Conservation (phyloP, 2,329 filamentous ascomycete species). For the Colletotrichum echinochloae region DNA sequence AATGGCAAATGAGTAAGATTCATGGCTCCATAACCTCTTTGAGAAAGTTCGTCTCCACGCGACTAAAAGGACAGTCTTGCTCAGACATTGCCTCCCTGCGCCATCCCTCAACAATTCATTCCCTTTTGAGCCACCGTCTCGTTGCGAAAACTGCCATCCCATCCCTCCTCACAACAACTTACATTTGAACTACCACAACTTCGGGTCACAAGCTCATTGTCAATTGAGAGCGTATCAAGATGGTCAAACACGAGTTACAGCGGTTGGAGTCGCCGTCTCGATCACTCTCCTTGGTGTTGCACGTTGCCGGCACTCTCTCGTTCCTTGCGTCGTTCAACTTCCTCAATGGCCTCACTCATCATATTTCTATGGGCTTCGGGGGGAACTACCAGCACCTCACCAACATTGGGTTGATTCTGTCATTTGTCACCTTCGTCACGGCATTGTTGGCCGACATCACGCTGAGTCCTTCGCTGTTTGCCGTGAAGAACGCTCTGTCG, state of each 20-base stretch:
- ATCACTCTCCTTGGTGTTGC: slow-evolving; percentile 71
- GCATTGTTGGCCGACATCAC: slow-evolving; percentile 75
- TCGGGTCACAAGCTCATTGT: slow-evolving; percentile 4
- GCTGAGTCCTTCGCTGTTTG: slow-evolving; percentile 68
- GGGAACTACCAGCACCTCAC: slow-evolving; percentile 80
- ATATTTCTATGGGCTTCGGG: slow-evolving; percentile 71
- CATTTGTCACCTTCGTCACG: slow-evolving; percentile 69
- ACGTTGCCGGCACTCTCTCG: slow-evolving; percentile 65
- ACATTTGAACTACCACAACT: slow-evolving; percentile 11
- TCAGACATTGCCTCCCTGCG: slow-evolving; percentile 34
- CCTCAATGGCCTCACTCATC: slow-evolving; percentile 61
- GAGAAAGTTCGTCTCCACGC: slow-evolving; percentile 26
- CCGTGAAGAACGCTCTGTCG: slow-evolving; percentile 74
- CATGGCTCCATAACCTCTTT: not conserved
- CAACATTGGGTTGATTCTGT: slow-evolving; percentile 75
- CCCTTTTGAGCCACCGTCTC: slow-evolving; percentile 11
- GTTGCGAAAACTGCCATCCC: slow-evolving; percentile 10
- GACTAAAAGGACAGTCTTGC: slow-evolving; percentile 22
- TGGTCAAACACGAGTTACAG: slow-evolving; percentile 72
- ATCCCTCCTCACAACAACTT: slow-evolving; percentile 21
- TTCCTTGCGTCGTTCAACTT: slow-evolving; percentile 67
- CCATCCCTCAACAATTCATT: slow-evolving; percentile 24
- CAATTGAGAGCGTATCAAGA: slow-evolving; percentile 43
- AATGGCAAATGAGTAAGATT: slow-evolving; percentile 3
- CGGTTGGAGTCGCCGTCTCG: slow-evolving; percentile 74